These are phyloP conservation scores for Allomyces macrogynus DNA, from an alignment of 192 early-diverging fungal species.

Conservation along the genomic window DNA sequence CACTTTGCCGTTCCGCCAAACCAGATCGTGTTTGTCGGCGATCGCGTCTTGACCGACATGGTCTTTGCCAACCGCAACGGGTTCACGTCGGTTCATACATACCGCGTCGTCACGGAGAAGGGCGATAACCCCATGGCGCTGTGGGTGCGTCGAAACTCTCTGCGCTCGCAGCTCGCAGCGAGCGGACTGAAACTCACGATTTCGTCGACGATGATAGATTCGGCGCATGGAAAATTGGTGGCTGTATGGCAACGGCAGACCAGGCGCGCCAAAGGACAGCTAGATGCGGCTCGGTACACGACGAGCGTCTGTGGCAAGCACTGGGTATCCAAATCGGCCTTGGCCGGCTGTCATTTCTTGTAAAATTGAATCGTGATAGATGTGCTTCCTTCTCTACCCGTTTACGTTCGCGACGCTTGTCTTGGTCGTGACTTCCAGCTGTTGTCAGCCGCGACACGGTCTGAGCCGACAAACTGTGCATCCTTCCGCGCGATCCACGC, in stretches of 20 bases:
- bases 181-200: background rate
- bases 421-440: too few species aligned
- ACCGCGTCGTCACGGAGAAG: constrained; percentile 40
- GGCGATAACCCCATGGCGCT: constrained; percentile 59
- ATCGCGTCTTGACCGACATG: constrained; percentile 69
- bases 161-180: background rate
- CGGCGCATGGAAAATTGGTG: background rate
- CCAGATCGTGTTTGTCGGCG: constrained; percentile 61
- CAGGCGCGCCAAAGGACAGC: too few species aligned
- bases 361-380: too few species aligned
- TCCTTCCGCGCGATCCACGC: too few species aligned
- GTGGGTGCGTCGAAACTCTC: constrained; percentile 5
- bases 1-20: constrained; percentile 22
- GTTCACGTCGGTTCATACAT: constrained; percentile 47
- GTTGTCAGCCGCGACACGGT: too few species aligned
- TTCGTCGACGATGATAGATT: background rate
- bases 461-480: too few species aligned
- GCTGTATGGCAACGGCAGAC: background rate
- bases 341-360: too few species aligned
- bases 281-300: too few species aligned
- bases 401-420: too few species aligned
- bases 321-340: too few species aligned
- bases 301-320: too few species aligned
- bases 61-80: constrained; percentile 60
- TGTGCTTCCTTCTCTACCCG: too few species aligned